These are phyloP conservation scores for Theileria orientalis DNA, from an alignment of 169 alveolate species.

Conservation along the genomic window DNA sequence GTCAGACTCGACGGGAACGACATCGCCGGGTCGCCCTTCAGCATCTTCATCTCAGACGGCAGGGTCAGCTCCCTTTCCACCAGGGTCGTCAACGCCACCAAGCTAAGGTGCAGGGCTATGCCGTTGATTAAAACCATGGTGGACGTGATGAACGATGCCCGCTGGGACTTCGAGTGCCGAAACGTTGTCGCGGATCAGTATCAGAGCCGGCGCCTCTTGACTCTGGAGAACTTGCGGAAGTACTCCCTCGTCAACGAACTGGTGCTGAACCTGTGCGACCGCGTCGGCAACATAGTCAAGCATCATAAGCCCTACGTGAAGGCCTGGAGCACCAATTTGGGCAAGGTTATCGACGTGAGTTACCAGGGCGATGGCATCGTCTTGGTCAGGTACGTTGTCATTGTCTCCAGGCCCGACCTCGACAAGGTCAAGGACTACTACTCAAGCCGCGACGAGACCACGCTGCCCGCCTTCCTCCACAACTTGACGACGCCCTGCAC, in stretches of 20 bases:
- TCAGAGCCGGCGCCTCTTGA: not conserved
- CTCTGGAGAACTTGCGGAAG: slow-evolving; percentile 21
- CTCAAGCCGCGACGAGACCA: slow-evolving; percentile 1
- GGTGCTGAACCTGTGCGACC: slow-evolving; percentile 35
- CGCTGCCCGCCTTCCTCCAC: slow-evolving; percentile 1
- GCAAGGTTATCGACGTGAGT: slow-evolving; percentile 36
- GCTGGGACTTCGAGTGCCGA: not conserved
- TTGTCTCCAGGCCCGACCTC: slow-evolving; percentile 1
- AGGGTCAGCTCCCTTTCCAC: slow-evolving; percentile 15
- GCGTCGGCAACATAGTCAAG: slow-evolving; percentile 41
- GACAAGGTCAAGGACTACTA: slow-evolving; percentile 13
- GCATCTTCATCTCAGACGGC: slow-evolving; percentile 55
- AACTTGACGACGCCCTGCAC: slow-evolving; percentile 18
- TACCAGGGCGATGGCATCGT: slow-evolving; percentile 29
- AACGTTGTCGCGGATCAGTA: not conserved
- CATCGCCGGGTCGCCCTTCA: slow-evolving; percentile 61
- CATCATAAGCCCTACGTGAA: slow-evolving; percentile 32
- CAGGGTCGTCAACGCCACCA: slow-evolving; percentile 26
- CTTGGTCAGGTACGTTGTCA: slow-evolving; percentile 44
- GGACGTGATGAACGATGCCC: slow-evolving; percentile 25
- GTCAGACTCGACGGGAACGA: slow-evolving; percentile 62
- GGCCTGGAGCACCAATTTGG: slow-evolving; percentile 53
- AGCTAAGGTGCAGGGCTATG: slow-evolving; percentile 27
- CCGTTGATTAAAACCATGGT: slow-evolving; percentile 39
- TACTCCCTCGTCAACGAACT: slow-evolving; percentile 32